Conservation (phyloP, 1,284 basidiomycete genomes). For the Schizopora paradoxa region DNA sequence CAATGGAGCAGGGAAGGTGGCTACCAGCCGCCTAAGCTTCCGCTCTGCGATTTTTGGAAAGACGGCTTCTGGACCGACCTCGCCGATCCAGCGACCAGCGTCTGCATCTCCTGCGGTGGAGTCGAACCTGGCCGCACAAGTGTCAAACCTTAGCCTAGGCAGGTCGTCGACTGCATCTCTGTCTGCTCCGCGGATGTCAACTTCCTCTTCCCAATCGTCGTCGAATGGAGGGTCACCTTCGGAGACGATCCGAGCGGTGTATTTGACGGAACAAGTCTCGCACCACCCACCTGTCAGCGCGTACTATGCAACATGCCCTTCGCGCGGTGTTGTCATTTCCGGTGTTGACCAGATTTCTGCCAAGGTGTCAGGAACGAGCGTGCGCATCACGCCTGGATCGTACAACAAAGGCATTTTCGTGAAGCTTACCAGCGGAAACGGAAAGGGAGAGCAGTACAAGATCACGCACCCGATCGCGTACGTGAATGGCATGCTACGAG, state of each 20-base stretch:
- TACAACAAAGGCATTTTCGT: slow-evolving; percentile 89
- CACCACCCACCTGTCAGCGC: slow-evolving; percentile 96
- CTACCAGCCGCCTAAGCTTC: slow-evolving; percentile 50
- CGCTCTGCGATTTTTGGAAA: slow-evolving; percentile 29
- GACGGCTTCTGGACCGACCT: slow-evolving; percentile 6
- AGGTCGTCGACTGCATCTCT: slow-evolving; percentile 27
- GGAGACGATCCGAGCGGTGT: slow-evolving; percentile 58
- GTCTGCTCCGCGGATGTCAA: slow-evolving; percentile 33
- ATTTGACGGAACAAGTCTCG: slow-evolving; percentile 82
- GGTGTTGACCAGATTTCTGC: slow-evolving; percentile 93
- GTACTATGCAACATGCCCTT: slow-evolving; percentile 77
- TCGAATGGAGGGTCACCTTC: slow-evolving; percentile 26
- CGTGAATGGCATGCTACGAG: slow-evolving; percentile 89
- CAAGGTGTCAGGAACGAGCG: slow-evolving; percentile 78
- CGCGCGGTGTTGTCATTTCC: slow-evolving; percentile 63
- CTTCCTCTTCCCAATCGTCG: too few relatives aligned
- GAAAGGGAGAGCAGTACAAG: slow-evolving; percentile 79
- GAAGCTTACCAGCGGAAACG: slow-evolving; percentile 66
- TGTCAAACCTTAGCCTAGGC: slow-evolving; percentile 56
- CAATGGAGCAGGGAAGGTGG: slow-evolving; percentile 38
- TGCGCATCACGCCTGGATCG: slow-evolving; percentile 79
- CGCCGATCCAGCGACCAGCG: slow-evolving; percentile 8
- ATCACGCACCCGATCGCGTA: slow-evolving; percentile 87
- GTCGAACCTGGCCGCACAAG: slow-evolving; percentile 41
- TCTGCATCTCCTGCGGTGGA: slow-evolving; percentile 31